These are phyloP conservation scores for Cicer judaicum DNA, from an alignment of 306 rosid genomes.

Conservation along the genomic window DNA sequence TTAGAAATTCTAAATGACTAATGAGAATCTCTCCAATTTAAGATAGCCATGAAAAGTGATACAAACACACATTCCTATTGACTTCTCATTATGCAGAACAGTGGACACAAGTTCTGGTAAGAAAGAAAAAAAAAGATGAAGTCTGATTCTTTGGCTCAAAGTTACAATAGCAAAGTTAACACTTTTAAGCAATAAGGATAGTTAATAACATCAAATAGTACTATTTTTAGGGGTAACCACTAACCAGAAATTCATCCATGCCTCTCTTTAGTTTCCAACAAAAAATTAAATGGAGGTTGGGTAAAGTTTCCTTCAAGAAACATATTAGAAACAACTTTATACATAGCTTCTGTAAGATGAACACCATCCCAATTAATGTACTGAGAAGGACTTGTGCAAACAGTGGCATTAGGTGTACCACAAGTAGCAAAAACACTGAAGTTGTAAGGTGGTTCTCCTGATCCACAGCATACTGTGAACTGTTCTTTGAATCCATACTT, in stretches of 20 bases:
- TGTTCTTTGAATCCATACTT: slow-evolving; percentile 66
- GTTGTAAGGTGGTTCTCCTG: slow-evolving; percentile 75
- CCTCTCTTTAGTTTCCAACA: slow-evolving; percentile 62
- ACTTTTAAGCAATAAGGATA: slow-evolving; percentile 3
- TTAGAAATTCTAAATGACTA: not conserved
- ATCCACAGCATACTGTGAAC: slow-evolving; percentile 81
- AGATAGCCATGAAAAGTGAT: slow-evolving; percentile 11
- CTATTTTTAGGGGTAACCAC: not conserved
- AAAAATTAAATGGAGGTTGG: slow-evolving; percentile 69
- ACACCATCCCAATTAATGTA: slow-evolving; percentile 97
- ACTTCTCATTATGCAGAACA: not conserved
- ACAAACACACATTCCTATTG: slow-evolving; percentile 8
- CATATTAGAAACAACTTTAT: slow-evolving; percentile 72
- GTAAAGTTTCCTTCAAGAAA: slow-evolving; percentile 67
- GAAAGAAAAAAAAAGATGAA: not conserved
- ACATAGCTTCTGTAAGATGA: slow-evolving; percentile 96
- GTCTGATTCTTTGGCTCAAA: slow-evolving; percentile 12
- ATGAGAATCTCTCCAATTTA: slow-evolving; percentile 16
- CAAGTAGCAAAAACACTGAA: slow-evolving; percentile 60
- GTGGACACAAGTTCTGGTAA: slow-evolving; percentile 3
- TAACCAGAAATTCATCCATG: slow-evolving; percentile 42
- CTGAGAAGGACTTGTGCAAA: slow-evolving; percentile 63
- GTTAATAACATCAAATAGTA: slow-evolving; percentile 9
- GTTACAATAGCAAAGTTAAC: slow-evolving; percentile 9
- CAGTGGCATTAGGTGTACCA: slow-evolving; percentile 62